Percentiles rank a stretch among this genome's conserved stretches.
Evolutionary conservation across 306 rosid species (phyloP).

Genomic region (Gleditsia sinensis): DNA sequence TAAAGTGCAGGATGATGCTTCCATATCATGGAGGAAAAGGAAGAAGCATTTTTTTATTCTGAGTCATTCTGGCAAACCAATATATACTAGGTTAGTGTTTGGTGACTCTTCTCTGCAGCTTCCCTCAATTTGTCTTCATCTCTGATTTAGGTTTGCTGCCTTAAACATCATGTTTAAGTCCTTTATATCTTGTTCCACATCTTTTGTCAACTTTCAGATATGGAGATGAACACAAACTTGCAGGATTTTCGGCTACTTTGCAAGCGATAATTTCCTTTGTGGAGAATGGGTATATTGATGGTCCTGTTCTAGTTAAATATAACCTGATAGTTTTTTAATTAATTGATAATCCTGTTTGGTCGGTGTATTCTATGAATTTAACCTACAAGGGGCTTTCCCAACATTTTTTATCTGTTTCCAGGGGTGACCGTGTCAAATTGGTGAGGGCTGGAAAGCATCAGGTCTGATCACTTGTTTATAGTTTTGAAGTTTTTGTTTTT

Average conservation of each 20-base stretch:
- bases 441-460: constrained; percentile 95
- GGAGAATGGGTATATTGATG: constrained; percentile 71
- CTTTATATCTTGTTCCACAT: constrained; percentile 1
- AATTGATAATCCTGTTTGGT: neutral
- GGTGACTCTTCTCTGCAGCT: neutral
- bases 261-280: constrained; percentile 95
- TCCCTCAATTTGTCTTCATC: neutral
- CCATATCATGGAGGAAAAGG: constrained; percentile 96
- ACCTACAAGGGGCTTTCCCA: constrained; percentile 4
- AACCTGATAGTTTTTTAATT: neutral
- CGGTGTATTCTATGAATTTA: constrained; percentile 4
- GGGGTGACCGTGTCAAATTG: constrained; percentile 83
- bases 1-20: constrained; percentile 94
- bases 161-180: neutral
- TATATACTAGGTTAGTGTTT: constrained; percentile 81
- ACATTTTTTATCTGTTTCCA: constrained; percentile 39
- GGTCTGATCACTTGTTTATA: constrained; percentile 49
- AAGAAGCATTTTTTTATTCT: constrained; percentile 94
- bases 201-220: constrained; percentile 47
- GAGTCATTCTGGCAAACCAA: constrained; percentile 94
- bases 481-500: neutral
- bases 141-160: neutral
- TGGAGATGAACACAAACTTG: constrained; percentile 96
- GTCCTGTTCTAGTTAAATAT: constrained; percentile 18
- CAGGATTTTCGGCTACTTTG: constrained; percentile 95